Base-by-base conservation (phyloP, 306 rosid genomes). In the Potentilla sterilis region DNA sequence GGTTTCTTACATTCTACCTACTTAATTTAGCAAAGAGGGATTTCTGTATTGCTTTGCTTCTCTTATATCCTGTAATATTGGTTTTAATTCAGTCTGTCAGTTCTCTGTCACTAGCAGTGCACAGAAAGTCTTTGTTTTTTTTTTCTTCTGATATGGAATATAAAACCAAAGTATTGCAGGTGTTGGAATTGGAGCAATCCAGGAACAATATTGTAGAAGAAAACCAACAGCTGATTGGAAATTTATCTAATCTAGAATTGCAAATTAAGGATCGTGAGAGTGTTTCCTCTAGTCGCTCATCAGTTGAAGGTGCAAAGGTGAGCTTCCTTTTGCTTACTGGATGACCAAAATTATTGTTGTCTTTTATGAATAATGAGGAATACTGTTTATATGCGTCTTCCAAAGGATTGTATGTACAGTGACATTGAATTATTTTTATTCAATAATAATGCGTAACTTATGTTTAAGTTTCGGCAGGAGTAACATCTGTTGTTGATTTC, bases 121-220 rank as follows among this genome's bases (percentile, higher is more conserved):
- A 72, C 77, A 67, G 42, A 69, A 82, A 48, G 55, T 74, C 66
- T 77, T 67, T 69, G 28, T 28, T 76, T 80, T 78, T 80, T 78
- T 78, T 81, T 89, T 86, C 81, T 84, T 89, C 97, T 95, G 91
- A 95, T 92, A 72, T 76, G 88, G 93, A 84, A 84, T 87, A 90
- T 90, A 85, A 91, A 93, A 85, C 81, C 87, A 86, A 92, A 92
- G 93, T 86, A 79, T 87, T 89, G 87, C 99, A 95, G 99, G 93
- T 92, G 83, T 83, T 81, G 80, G 91, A 84, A 85, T 87, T 90
- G 87, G 96, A 90, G 75, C 87, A 86, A 72, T 83, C 87, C 79
- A 88, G 83, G 84, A 73, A 76, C 78, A 83, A 44, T 80, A 84
- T 84, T 80, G 79, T 83, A 57, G 88, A 84, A 83, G 96, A 90